Base-by-base conservation (phyloP, 257 asterid species). In the Lycium barbarum region DNA sequence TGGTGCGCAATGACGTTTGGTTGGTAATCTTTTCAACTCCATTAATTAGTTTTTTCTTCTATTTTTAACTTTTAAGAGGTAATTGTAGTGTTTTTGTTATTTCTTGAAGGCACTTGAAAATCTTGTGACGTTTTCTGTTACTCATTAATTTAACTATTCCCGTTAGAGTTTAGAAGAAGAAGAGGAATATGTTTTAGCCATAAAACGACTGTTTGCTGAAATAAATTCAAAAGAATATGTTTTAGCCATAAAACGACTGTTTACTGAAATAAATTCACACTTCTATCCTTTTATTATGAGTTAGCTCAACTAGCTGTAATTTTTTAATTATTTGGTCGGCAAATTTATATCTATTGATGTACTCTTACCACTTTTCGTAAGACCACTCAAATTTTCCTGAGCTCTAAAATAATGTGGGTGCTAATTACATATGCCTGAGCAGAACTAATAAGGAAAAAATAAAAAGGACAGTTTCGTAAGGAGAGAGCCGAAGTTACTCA, bases 1-100 rank as follows among this genome's bases (percentile, higher is more conserved):
- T 43, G 80, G 80, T 45, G 80, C 15, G 36, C 33, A 72, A 72
- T 72, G 80, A 8, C 54, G 79, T 40, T 70, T 70, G 76, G 78
- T 15, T 38, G 26, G 18, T 67, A 1, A 67, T 67, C 74, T 67
- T 66, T 66, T 67, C 74, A 35, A 67, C 45, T 59, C 35, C 66
- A n/a, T 59, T 18, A 18, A 2, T 59, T 67, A 35, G 11, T n/a
- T 67, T 67, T 67, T 35, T 67, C 74, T 67, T 67, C 49, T 14
- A 14, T 18, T 35, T 67, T 67, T 35, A 13, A 35, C 13, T 67
- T 11, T 35, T 2, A 67, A 7, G 74, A 26, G 33, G 33, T 26
- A 26, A 26, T 26, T 67, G 35, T 43, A 22, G 61, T 36, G 51
- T 8, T 68, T 36, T 36, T 68, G n/a, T 55, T 55, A 54, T 6